These are phyloP conservation scores for Pseudogymnoascus sp. DNA, from an alignment of 2,329 filamentous ascomycete genomes.

Conservation along the genomic window DNA sequence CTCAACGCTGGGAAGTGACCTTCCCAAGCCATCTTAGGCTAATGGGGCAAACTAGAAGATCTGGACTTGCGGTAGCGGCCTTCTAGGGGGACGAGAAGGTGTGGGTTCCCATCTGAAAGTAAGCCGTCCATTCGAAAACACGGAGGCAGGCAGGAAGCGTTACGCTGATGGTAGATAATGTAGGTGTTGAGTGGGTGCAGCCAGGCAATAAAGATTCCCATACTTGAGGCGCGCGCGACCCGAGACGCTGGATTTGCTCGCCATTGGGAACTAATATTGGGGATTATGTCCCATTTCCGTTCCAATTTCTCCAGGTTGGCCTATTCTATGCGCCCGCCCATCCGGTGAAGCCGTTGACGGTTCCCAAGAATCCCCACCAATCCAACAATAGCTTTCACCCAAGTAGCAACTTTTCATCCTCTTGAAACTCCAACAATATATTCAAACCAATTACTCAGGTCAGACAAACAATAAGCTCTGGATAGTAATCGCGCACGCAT, in stretches of 20 bases:
- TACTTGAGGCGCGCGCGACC: conserved; percentile 3
- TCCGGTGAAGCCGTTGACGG: not conserved
- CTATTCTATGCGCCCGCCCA: not conserved
- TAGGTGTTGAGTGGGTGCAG: not conserved
- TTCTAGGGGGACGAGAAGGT: not conserved
- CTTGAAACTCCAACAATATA: conserved; percentile 2
- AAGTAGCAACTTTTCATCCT: not conserved
- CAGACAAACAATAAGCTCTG: not conserved
- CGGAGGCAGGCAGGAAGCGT: not conserved
- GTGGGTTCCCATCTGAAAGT: not conserved
- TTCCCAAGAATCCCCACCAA: not conserved
- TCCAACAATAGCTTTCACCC: not conserved
- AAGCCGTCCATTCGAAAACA: not conserved
- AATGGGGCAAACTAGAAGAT: not conserved
- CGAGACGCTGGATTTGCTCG: conserved; percentile 1
- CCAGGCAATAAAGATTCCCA: not conserved
- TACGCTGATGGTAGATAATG: not conserved
- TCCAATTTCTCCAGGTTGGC: too few relatives aligned
- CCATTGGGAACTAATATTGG: not conserved
- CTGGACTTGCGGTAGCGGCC: not conserved
- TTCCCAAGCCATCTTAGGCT: conserved; percentile 5
- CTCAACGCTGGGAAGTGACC: not conserved
- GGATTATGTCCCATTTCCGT: not conserved
- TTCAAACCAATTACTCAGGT: not conserved
- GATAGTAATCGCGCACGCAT: not conserved